phyloP scores from a whole-genome alignment of 2,329 filamentous ascomycete genomes.

The Myriosclerotinia duriaeana region DNA sequence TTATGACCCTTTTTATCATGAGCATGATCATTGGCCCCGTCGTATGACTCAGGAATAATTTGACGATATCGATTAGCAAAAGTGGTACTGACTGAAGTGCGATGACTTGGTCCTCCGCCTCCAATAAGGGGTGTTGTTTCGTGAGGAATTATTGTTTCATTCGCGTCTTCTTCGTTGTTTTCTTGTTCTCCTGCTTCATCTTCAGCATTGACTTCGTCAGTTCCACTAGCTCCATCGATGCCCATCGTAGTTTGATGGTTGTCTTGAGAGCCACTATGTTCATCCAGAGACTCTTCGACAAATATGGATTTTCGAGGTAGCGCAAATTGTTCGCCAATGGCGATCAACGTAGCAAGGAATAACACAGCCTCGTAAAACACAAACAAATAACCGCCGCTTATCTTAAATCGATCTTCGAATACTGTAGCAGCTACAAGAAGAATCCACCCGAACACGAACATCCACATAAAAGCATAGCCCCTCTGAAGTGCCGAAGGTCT shows the following conservation, averaged over 20 bases:
- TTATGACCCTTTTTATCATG: constrained; percentile 39
- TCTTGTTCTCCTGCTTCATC: constrained; percentile 41
- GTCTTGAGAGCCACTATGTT: constrained; percentile 43
- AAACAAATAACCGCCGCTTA: constrained; percentile 76
- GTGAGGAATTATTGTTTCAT: constrained; percentile 35
- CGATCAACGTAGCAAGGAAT: constrained; percentile 72
- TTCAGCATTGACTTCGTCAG: constrained; percentile 38
- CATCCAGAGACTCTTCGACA: constrained; percentile 56
- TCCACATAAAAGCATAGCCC: constrained; percentile 78
- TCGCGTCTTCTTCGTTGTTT: neutral
- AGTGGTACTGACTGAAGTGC: constrained; percentile 56
- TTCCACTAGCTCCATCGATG: constrained; percentile 43
- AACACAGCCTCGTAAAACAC: constrained; percentile 76
- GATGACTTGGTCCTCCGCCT: constrained; percentile 38
- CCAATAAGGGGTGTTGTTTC: constrained; percentile 57
- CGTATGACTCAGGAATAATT: constrained; percentile 33
- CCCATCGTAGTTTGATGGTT: constrained; percentile 39
- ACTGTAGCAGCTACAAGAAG: constrained; percentile 71
- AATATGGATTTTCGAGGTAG: constrained; percentile 71
- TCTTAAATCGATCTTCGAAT: constrained; percentile 69
- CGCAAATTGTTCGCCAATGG: constrained; percentile 76
- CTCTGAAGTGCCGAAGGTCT: constrained; percentile 85
- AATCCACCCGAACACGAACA: constrained; percentile 74
- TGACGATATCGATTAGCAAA: constrained; percentile 54
- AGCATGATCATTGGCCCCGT: constrained; percentile 27